Evolutionary conservation across 164 flowering plant genomes (phyloP), one percentile per base, ranked within the genome.

Genomic region (Macadamia integrifolia): DNA sequence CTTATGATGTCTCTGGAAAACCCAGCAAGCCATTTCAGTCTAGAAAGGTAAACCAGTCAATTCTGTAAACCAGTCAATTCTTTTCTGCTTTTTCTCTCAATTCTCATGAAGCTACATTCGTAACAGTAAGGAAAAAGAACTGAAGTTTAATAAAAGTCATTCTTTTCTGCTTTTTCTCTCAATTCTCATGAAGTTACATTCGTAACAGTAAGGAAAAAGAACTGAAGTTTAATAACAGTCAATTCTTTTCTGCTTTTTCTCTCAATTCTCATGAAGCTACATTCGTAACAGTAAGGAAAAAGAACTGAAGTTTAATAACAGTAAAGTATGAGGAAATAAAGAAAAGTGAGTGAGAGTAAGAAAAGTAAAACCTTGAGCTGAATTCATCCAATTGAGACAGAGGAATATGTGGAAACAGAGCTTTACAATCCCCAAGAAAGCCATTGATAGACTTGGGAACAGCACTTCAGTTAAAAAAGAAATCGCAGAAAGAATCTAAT

Each of bases 331-430:
- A 62, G 8, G 2, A 9, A 58, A 42, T 28, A 17, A 43, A 42
- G 63, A 35, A 59, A 30, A 62, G 23, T 23, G 46, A 58, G 44
- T 63, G 61, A 75, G 67, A 49, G 62, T 57, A 58, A 29, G 35
- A 44, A 13, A 44, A 69, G 74, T 9, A 62, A 31, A 70, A 76
- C 86, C 88, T 82, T 77, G 82, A 72, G 58, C 62, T 32, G 64
- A 56, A 65, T 69, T 57, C 60, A 76, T 63, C 10, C 67, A 10
- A 74, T 9, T 58, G 74, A 81, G 70, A 46, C 78, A 81, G 35
- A 84, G 71, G 66, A 80, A 62, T 15, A 71, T 44, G 59, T 55
- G 56, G 71, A 72, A 44, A 53, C 64, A 66, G 67, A 78, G 71
- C 74, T 71, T 72, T 62, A 75, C 67, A 72, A 71, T 60, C 66